Base-by-base conservation (phyloP, 371 early-diverging fungal genomes). In the Circinella umbellata region DNA sequence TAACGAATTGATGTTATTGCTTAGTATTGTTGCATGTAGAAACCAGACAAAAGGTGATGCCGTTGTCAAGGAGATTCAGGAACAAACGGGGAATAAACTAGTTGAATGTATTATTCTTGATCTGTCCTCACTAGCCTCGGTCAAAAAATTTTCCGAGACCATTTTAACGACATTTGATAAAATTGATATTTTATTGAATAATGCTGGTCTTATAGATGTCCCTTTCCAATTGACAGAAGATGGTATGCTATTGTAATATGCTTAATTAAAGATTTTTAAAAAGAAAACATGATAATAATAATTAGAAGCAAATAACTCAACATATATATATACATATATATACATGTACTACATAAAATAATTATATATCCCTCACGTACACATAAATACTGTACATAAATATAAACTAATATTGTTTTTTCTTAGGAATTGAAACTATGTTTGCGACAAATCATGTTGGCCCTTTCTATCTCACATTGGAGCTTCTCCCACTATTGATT, bases 371-470 rank as follows among this genome's bases (percentile, higher is more conserved):
- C 27, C 27, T 27, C 27, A 27, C 27, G 2, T 27, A 27, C 27
- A 27, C 27, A 27, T 27, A 27, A 27, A 27, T 27, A 27, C 2
- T 27, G 2, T 27, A 27, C 2, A 27, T 27, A 27, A 27, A 27
- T 27, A 27, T 27, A 2, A 27, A 27, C 27, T n/a, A n/a, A 13
- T 15, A 4, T 53, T n/a, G n/a, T 60, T 7, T 35, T 8, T 14
- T 39, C 35, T 4, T 57, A 71, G 72, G 70, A 8, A 73, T 78
- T 55, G 81, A 81, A 53, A 69, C 38, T 1, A 79, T 76, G 64
- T 77, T 79, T 42, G 83, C 80, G 10, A 80, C 80, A 10, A 95
- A 96, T 77, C 95, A 95, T 68, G 75, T 95, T 46, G 95, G 91
- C 18, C 93, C 90, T 64, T 89, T 88, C 68, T 85, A 83, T n/a